Conservation (phyloP, 1,284 basidiomycete species). For the Grifola frondosa region DNA sequence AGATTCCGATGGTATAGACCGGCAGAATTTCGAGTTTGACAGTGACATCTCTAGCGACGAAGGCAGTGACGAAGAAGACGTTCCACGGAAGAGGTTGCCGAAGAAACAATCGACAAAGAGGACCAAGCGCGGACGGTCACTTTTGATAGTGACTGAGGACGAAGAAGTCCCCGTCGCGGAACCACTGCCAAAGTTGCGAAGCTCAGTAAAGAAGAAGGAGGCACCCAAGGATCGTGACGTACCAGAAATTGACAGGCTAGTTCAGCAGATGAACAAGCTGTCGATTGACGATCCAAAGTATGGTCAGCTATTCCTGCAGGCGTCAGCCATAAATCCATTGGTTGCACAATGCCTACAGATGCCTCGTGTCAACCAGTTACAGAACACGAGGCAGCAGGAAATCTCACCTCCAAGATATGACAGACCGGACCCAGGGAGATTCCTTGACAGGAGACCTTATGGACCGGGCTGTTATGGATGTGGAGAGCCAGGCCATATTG, state of each 20-base stretch:
- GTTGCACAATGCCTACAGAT: neutral
- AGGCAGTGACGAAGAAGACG: neutral
- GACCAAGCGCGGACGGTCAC: too few species aligned
- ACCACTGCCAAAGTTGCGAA: neutral
- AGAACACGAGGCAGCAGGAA: neutral
- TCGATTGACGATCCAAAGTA: conserved; percentile 1
- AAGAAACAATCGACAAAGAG: neutral
- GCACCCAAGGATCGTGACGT: neutral
- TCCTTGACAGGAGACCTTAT: neutral
- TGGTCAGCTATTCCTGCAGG: neutral
- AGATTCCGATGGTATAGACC: neutral
- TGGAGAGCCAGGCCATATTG: conserved; percentile 2
- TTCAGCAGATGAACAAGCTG: conserved; percentile 1
- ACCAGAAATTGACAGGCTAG: neutral
- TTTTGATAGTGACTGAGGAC: neutral
- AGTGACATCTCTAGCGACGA: neutral
- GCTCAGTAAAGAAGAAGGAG: neutral
- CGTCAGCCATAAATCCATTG: neutral
- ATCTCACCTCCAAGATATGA: conserved; percentile 1
- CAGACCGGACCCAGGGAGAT: neutral
- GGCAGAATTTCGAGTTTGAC: neutral
- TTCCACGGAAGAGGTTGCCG: neutral
- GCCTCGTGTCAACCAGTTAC: neutral
- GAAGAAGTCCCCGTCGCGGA: too few species aligned
- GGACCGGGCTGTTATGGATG: conserved; percentile 1